Conservation (phyloP, 73 alveolate species). For the Paramecium caudatum region DNA sequence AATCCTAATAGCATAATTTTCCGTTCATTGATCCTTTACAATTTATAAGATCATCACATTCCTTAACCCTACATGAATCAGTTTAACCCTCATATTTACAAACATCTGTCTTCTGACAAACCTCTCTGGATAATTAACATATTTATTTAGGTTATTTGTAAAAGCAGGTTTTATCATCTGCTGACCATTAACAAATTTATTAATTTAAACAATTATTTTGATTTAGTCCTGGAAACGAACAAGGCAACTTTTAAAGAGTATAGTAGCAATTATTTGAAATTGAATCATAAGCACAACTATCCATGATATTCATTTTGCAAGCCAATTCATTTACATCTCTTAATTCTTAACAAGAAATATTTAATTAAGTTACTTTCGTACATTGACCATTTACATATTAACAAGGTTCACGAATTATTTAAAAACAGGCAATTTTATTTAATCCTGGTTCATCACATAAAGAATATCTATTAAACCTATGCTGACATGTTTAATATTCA, state of each 20-base stretch:
- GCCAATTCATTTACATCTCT: conserved; percentile 21
- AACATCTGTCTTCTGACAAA: background rate
- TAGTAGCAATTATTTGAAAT: background rate
- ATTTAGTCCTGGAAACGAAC: background rate
- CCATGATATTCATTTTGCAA: background rate
- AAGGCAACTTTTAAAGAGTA: background rate
- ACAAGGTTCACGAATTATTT: background rate
- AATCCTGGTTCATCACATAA: conserved; percentile 17
- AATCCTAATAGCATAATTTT: background rate
- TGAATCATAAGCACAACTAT: conserved; percentile 6
- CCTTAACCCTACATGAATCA: background rate
- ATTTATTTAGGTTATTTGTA: background rate
- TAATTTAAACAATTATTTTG: background rate
- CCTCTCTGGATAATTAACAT: background rate
- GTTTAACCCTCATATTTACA: background rate
- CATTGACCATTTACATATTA: conserved; percentile 22
- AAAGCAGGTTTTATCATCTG: background rate
- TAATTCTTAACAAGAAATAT: conserved; percentile 6
- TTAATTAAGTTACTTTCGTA: background rate
- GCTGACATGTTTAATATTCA: background rate
- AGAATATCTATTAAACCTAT: background rate
- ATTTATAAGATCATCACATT: conserved; percentile 4
- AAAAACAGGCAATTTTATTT: conserved; percentile 27
- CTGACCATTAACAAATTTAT: background rate
- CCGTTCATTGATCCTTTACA: conserved; percentile 44